Evolutionary conservation across 75 land plant genomes (phyloP), one percentile per base, ranked within the genome.

Genomic region (Cryptomeria japonica): DNA sequence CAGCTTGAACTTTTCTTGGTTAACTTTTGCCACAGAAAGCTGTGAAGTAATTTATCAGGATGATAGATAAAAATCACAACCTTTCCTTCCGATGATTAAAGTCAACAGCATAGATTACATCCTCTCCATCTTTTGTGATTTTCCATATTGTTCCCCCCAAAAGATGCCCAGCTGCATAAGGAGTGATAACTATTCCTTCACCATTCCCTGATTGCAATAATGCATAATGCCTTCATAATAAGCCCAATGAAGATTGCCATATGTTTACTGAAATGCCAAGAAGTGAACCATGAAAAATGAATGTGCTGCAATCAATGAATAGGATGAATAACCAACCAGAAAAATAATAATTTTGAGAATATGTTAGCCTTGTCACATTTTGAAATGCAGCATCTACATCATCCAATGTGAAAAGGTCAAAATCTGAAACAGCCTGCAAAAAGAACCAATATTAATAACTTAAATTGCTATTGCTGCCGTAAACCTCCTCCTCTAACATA

Each of bases 101-200:
- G 86, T 98, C 99, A 86, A 98, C 99, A 83, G 99, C 99, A 97
- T 98, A 98, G 15, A 98, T 92, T 14, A 98, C 96, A 93, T 98
- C 99, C 83, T 98, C 99, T n/a, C 99, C 98, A 88, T 98, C 99
- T 84, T 97, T 97, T 72, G 99, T 95, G 78, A 98, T 97, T 93
- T 98, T 98, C 99, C 99, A 98, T 4, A 97, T 80, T 19, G 99
- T 96, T 56, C 99, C 99, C 37, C 99, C 99, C 79, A 98, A 85
- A 22, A 98, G 93, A 93, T 95, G 98, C 37, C 99, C 99, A 39
- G 99, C 99, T 80, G 95, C 97, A 94, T 97, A 93, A 14, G 99
- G 99, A 49, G 99, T 94, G 82, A 98, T 97, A 73, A 94, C 95
- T 86, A 98, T 98, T 5, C 99, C 99, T 85, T 98, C 98, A 49